Evolutionary conservation across 2,329 filamentous ascomycete species (phyloP), one percentile per base, ranked within the genome.

Genomic region (Penicillium sp.): DNA sequence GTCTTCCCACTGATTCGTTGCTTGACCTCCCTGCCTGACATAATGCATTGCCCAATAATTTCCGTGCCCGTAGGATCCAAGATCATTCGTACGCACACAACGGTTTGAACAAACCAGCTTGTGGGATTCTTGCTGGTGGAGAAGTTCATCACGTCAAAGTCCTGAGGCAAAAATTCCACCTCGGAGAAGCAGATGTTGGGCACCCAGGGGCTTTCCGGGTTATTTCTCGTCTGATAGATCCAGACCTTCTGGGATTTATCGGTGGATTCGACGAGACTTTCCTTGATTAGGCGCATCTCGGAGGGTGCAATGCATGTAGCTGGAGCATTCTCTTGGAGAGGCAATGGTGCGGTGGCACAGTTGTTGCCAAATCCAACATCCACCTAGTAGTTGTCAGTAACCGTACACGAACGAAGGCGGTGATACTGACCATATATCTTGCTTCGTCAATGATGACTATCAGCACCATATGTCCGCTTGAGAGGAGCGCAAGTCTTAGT

Each of bases 301-400:
- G 86, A 83, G 2, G 82, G 79, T 11, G 83, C 84, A 26, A 87
- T 77, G 57, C 79, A 77, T 8, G 80, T 72, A 14, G 75, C 70
- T 10, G 75, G 75, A 14, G 65, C 62, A 22, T 70, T 64, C n/a
- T 81, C 75, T 22, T 79, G 70, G 1, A 91, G 75, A 1, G 81
- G 82, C 40, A 90, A 73, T 6, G 88, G 87, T 16, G 76, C 74
- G 1, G 84, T 87, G 2, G 86, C 80, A 7, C 85, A 84, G 67
- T 87, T 84, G 22, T 84, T 85, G 51, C 88, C 88, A 68, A 90
- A 90, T 4, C 83, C 85, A 11, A 88, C 84, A 70, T 91, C 89
- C 10, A 85, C 73, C 68, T 83, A 33, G 42, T 26, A 49, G 5
- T 8, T 43, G 45, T 65, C 42, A 58, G 28, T 19, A 8, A 42